Evolutionary conservation across 2,329 filamentous ascomycete genomes (phyloP).

Genomic region (Pseudogymnoascus sp.): DNA sequence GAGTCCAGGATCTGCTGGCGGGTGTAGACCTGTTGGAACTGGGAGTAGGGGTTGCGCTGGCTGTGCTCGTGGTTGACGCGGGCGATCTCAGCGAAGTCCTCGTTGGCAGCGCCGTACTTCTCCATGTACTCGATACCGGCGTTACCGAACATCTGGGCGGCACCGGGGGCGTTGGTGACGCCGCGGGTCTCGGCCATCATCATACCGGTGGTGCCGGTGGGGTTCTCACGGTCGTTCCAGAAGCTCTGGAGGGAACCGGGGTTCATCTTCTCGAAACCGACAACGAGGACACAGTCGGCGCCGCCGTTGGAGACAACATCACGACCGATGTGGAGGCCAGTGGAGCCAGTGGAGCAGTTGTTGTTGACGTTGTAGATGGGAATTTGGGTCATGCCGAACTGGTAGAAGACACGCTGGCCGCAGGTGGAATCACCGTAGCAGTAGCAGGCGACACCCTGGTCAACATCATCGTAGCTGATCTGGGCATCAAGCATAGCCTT

Average conservation of each 20-base stretch:
- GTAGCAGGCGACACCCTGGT: slow-evolving; percentile 94
- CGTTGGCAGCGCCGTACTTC: slow-evolving; percentile 75
- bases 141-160: slow-evolving; percentile 93
- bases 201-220: slow-evolving; percentile 60
- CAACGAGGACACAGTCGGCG: slow-evolving; percentile 80
- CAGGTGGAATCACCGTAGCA: slow-evolving; percentile 94
- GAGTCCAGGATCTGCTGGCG: slow-evolving; percentile 72
- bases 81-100: slow-evolving; percentile 92
- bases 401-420: slow-evolving; percentile 95
- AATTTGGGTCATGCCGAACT: slow-evolving; percentile 95
- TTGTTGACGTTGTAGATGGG: slow-evolving; percentile 99
- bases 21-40: slow-evolving; percentile 89
- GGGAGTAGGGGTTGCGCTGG: slow-evolving; percentile 91
- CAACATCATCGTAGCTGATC: slow-evolving; percentile 94
- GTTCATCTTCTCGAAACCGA: slow-evolving; percentile 98
- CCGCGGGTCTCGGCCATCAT: slow-evolving; percentile 84
- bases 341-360: slow-evolving; percentile 95
- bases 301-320: slow-evolving; percentile 72
- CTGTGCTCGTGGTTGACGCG: slow-evolving; percentile 90
- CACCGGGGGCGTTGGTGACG: slow-evolving; percentile 71
- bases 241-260: slow-evolving; percentile 75
- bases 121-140: slow-evolving; percentile 92
- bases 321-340: slow-evolving; percentile 76
- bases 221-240: slow-evolving; percentile 80
- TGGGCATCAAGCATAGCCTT: slow-evolving; percentile 81